phyloP scores from a whole-genome alignment of 192 early-diverging fungal species.

The Thamnidium elegans region DNA sequence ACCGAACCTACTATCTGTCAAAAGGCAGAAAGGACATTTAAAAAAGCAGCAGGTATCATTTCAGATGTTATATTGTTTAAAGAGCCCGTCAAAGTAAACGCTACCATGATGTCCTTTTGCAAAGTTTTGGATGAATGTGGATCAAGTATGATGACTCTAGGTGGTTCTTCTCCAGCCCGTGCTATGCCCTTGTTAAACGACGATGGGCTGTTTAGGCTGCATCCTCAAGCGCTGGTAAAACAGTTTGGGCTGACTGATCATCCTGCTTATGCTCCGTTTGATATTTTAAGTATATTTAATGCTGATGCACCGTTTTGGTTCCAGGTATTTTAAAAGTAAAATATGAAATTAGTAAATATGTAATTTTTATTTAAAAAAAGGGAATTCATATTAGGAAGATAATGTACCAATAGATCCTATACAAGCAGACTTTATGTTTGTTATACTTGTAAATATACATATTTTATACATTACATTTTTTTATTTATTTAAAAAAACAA shows the following conservation, averaged over 20 bases:
- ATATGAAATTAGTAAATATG: neutral
- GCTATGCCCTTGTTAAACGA: slow-evolving; percentile 22
- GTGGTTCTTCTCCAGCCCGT: slow-evolving; percentile 37
- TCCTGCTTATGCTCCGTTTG: slow-evolving; percentile 22
- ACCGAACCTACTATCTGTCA: slow-evolving; percentile 14
- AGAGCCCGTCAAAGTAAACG: slow-evolving; percentile 33
- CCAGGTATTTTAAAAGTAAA: slow-evolving; percentile 6
- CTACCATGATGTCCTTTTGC: slow-evolving; percentile 38
- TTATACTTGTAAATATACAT: slow-evolving; percentile 25
- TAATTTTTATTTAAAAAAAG: neutral
- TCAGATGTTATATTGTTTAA: slow-evolving; percentile 19
- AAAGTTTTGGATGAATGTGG: slow-evolving; percentile 11
- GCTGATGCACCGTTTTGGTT: slow-evolving; percentile 40
- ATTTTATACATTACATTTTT: neutral
- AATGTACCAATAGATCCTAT: slow-evolving; percentile 4
- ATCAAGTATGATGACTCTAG: slow-evolving; percentile 9
- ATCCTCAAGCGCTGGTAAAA: slow-evolving; percentile 41
- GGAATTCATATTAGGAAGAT: slow-evolving; percentile 22
- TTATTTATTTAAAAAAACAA: neutral
- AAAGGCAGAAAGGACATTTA: slow-evolving; percentile 28
- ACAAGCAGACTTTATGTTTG: slow-evolving; percentile 44
- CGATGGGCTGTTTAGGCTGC: slow-evolving; percentile 31
- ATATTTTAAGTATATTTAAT: slow-evolving; percentile 41
- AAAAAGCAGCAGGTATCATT: slow-evolving; percentile 28
- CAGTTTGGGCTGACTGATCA: slow-evolving; percentile 21